Percentiles rank a stretch among this genome's conserved stretches.
Evolutionary conservation across 1,139 yeast genomes (phyloP).

Genomic region (Kodamaea ohmeri): DNA sequence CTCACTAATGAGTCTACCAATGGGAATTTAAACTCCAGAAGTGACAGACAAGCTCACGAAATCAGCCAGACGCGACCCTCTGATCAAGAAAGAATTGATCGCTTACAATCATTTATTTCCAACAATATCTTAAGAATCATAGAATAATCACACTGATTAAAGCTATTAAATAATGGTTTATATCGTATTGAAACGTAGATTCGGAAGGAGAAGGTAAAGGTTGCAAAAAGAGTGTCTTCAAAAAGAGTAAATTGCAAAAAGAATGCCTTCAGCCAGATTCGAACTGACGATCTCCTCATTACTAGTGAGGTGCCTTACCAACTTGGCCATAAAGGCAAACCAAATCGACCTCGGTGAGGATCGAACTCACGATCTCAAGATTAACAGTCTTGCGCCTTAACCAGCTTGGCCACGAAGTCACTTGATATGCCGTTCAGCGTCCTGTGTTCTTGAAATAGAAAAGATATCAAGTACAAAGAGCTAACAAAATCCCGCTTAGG

Average conservation of each 20-base stretch:
- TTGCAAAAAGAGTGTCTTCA: too few species aligned
- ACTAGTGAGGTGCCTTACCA: slow-evolving; percentile 93
- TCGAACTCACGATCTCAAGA: slow-evolving; percentile 20
- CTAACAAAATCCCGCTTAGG: too few species aligned
- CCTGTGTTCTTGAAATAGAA: too few species aligned
- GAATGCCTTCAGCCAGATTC: slow-evolving; percentile 77
- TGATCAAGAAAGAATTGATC: neutral
- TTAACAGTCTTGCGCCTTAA: slow-evolving; percentile 20
- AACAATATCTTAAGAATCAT: neutral
- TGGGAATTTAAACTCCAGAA: too few species aligned
- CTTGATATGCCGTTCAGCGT: too few species aligned
- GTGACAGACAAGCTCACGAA: too few species aligned
- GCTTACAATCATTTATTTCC: slow-evolving; percentile 1
- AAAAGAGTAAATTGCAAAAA: too few species aligned
- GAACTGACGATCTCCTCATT: slow-evolving; percentile 90
- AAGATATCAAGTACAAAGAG: too few species aligned
- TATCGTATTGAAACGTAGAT: too few species aligned
- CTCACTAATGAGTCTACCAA: too few species aligned
- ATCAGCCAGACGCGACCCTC: neutral
- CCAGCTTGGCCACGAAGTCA: slow-evolving; percentile 24
- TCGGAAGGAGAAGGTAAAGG: too few species aligned
- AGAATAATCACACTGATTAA: neutral
- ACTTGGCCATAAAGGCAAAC: slow-evolving; percentile 52
- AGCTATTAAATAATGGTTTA: neutral
- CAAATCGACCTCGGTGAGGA: slow-evolving; percentile 19